Evolutionary conservation across 176 grass and related monocot species (phyloP).

Genomic region (Thalia dealbata): DNA sequence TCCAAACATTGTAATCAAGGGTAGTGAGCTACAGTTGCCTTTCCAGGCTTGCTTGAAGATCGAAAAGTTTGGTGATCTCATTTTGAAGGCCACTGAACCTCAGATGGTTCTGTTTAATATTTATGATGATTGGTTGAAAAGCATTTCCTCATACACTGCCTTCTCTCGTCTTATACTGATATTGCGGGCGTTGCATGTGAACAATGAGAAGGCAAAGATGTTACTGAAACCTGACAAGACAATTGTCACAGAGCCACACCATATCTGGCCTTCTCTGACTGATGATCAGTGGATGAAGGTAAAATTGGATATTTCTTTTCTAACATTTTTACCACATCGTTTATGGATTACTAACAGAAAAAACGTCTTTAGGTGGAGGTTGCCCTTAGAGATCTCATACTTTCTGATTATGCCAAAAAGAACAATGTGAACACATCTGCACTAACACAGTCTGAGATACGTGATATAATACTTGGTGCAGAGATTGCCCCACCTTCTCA

Average conservation of each 20-base stretch:
- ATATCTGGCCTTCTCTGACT: slow-evolving; percentile 85
- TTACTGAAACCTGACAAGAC: slow-evolving; percentile 96
- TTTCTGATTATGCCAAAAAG: slow-evolving; percentile 99
- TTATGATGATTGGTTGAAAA: slow-evolving; percentile 99
- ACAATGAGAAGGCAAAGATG: slow-evolving; percentile 99
- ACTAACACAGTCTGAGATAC: slow-evolving; percentile 94
- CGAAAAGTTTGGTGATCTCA: slow-evolving; percentile 96
- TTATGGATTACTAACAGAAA: neutral
- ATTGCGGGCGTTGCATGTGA: slow-evolving; percentile 85
- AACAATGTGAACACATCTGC: slow-evolving; percentile 98
- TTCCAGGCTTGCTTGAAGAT: slow-evolving; percentile 99
- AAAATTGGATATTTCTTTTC: neutral
- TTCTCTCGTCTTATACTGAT: slow-evolving; percentile 94
- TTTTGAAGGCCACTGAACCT: slow-evolving; percentile 93
- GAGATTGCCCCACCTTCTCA: slow-evolving; percentile 96
- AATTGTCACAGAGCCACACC: slow-evolving; percentile 84
- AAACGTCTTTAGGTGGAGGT: slow-evolving; percentile 43
- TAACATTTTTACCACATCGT: neutral
- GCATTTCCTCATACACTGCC: slow-evolving; percentile 95
- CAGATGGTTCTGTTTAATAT: slow-evolving; percentile 98
- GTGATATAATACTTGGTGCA: slow-evolving; percentile 98
- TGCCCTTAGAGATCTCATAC: slow-evolving; percentile 91
- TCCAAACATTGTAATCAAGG: slow-evolving; percentile 97
- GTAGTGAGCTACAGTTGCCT: slow-evolving; percentile 88
- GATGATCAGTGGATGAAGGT: slow-evolving; percentile 97